Percentiles rank a stretch among this genome's conserved stretches.
Evolutionary conservation across 768 basidiomycete species (phyloP).

Genomic region (Lactifluus subvellereus): DNA sequence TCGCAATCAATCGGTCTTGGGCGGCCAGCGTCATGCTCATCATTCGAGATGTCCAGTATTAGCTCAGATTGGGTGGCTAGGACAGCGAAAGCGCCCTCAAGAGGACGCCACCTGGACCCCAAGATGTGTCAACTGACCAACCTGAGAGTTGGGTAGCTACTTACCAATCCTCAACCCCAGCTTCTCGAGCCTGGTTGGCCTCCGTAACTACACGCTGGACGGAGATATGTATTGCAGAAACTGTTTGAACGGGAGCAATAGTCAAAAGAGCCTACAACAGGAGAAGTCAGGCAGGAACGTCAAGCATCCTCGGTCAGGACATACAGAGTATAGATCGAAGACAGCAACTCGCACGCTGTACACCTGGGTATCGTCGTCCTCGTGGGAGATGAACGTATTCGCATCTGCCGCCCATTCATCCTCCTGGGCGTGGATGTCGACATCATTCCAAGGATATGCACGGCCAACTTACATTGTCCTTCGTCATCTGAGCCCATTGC

Average conservation of each 20-base stretch:
- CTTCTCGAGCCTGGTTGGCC: conserved; percentile 50
- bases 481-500: conserved; percentile 78
- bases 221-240: conserved; percentile 46
- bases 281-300: not conserved
- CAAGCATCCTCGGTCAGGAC: conserved; percentile 18
- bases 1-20: conserved; percentile 72
- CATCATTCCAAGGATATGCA: conserved; percentile 1
- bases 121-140: conserved; percentile 3
- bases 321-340: conserved; percentile 76
- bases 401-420: conserved; percentile 86
- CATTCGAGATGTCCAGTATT: conserved; percentile 70
- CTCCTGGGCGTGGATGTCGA: conserved; percentile 46
- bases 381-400: conserved; percentile 90
- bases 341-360: conserved; percentile 82
- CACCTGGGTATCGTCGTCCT: conserved; percentile 81
- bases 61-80: conserved; percentile 77
- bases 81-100: conserved; percentile 80
- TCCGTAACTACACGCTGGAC: conserved; percentile 51
- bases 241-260: conserved; percentile 45
- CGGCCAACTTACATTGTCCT: conserved; percentile 64
- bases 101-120: conserved; percentile 74
- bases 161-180: conserved; percentile 60
- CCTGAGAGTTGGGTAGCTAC: conserved; percentile 22
- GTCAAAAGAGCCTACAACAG: conserved; percentile 50
- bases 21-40: conserved; percentile 60